These are phyloP conservation scores for Taphrina communis DNA, from an alignment of 1,139 yeast species.

Conservation along the genomic window DNA sequence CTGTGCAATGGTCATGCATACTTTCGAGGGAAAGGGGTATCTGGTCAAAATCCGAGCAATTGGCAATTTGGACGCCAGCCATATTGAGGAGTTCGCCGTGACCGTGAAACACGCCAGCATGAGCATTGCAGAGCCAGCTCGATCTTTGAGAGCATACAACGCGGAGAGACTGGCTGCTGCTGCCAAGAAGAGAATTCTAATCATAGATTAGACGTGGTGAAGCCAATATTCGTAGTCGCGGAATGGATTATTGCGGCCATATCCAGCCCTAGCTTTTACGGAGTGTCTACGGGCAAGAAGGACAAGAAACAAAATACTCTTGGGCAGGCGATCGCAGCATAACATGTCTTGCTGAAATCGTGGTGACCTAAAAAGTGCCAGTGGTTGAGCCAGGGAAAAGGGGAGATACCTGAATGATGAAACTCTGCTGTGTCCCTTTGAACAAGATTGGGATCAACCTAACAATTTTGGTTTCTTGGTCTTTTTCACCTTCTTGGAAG, in stretches of 20 bases:
- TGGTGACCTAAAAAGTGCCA: constrained; percentile 10
- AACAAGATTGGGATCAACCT: constrained; percentile 14
- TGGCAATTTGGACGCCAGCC: not conserved
- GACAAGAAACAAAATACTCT: no score
- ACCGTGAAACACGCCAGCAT: constrained; percentile 14
- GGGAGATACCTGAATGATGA: constrained; percentile 12
- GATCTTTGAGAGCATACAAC: not conserved
- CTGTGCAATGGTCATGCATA: not conserved
- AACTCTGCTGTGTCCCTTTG: no score
- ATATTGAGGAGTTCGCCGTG: not conserved
- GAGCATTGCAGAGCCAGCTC: constrained; percentile 4
- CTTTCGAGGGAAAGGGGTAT: constrained; percentile 1
- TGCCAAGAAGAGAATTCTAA: constrained; percentile 9
- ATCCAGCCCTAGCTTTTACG: not conserved
- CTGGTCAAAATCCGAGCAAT: not conserved
- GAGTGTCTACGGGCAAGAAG: not conserved
- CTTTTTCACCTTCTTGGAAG: constrained; percentile 52
- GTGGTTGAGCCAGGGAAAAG: not conserved
- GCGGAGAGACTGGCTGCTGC: constrained; percentile 9
- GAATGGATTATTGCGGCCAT: not conserved
- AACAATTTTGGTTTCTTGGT: constrained; percentile 47
- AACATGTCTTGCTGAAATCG: not conserved
- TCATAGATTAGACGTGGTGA: not conserved
- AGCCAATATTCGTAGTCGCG: not conserved
- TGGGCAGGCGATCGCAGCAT: no score